These are phyloP conservation scores for Trichoderma sp. DNA, from an alignment of 2,329 filamentous ascomycete genomes.

Conservation along the genomic window DNA sequence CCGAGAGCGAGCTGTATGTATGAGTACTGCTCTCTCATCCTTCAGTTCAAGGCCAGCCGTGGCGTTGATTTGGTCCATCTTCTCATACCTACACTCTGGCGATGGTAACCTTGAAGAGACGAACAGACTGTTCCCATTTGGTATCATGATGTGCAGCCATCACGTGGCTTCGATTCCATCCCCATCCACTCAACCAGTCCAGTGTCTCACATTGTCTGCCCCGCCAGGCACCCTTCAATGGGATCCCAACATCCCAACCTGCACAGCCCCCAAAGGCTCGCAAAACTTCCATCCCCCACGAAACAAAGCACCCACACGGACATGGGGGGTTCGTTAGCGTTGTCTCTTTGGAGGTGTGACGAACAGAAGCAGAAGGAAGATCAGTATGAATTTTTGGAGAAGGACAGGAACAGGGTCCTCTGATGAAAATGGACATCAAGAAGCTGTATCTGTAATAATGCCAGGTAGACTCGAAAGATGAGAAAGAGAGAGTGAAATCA, in stretches of 20 bases:
- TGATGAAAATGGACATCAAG: neutral
- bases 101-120: neutral
- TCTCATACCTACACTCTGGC: neutral
- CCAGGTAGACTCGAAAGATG: neutral
- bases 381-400: neutral
- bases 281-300: neutral
- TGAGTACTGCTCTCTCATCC: neutral
- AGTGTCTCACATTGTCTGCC: neutral
- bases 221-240: neutral
- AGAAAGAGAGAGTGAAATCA: neutral
- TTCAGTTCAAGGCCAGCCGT: neutral
- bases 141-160: neutral
- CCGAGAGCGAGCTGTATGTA: neutral
- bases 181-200: neutral
- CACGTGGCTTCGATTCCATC: neutral
- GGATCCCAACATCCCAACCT: neutral
- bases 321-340: neutral
- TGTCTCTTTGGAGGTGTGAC: neutral
- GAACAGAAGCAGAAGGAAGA: neutral
- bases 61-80: neutral
- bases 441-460: neutral
- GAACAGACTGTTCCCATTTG: neutral
- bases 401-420: neutral
- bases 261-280: constrained; percentile 13
- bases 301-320: neutral